phyloP scores from a whole-genome alignment of 1,139 yeast genomes.

The Blastobotrys persicus region DNA sequence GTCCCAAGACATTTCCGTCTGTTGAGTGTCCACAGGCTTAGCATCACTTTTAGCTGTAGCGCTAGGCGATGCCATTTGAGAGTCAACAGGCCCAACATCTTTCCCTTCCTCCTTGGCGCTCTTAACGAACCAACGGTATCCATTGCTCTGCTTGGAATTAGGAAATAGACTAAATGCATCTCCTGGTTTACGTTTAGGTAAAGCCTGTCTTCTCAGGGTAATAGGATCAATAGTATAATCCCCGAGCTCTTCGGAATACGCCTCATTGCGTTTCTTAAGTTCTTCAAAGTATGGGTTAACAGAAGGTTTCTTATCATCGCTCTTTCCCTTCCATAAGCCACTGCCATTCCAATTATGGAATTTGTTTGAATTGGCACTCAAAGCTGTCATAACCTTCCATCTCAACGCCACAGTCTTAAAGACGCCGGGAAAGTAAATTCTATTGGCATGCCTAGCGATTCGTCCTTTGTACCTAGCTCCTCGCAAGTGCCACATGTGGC shows the following conservation, averaged over 20 bases:
- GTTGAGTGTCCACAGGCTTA: not conserved
- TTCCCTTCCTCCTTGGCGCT: not conserved
- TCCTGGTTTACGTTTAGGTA: not conserved
- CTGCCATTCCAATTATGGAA: not conserved
- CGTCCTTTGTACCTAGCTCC: not conserved
- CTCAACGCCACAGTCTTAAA: not conserved
- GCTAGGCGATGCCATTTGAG: no score
- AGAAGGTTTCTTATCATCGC: not conserved
- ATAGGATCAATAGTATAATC: slow-evolving; percentile 17
- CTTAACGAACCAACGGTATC: not conserved
- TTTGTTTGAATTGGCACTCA: not conserved
- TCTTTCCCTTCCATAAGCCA: not conserved
- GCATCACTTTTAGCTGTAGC: not conserved
- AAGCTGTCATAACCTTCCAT: not conserved
- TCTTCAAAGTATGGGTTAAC: not conserved
- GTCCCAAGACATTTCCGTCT: no score
- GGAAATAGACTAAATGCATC: not conserved
- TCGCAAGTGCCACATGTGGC: not conserved
- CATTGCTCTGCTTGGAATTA: not conserved
- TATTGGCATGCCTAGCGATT: not conserved
- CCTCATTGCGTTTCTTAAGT: not conserved
- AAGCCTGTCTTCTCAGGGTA: slow-evolving; percentile 8
- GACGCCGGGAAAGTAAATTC: not conserved
- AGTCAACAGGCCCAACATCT: not conserved
- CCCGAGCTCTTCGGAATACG: not conserved